Conservation (phyloP, 2,329 filamentous ascomycete species). For the Claviceps fusiformis region DNA sequence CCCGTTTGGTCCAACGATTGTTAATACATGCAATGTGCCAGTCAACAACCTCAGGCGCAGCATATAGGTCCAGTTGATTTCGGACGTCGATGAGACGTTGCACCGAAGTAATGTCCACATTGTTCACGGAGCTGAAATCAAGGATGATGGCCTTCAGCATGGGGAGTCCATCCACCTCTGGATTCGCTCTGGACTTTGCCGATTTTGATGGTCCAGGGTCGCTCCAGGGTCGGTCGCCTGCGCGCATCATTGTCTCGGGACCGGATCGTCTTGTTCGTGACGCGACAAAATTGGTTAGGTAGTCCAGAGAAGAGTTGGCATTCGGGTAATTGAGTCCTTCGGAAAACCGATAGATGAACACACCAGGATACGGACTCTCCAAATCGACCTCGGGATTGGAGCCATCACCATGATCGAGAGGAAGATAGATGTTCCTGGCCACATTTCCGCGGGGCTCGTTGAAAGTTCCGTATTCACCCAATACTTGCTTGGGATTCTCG, state of each 20-base stretch:
- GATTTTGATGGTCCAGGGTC: conserved; percentile 56
- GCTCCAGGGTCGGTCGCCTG: conserved; percentile 85
- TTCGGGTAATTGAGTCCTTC: conserved; percentile 97
- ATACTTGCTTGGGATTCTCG: conserved; percentile 33
- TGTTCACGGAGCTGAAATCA: conserved; percentile 88
- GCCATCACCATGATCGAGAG: conserved; percentile 75
- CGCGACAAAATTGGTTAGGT: conserved; percentile 56
- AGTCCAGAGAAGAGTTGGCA: conserved; percentile 75
- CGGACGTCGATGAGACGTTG: conserved; percentile 89
- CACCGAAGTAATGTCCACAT: conserved; percentile 83
- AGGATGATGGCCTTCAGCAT: conserved; percentile 80
- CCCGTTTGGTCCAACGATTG: conserved; percentile 84
- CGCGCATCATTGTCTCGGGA: conserved; percentile 46
- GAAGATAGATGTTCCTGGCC: conserved; percentile 70
- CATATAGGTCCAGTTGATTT: conserved; percentile 81
- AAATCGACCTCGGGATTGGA: conserved; percentile 74
- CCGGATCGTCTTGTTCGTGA: conserved; percentile 64
- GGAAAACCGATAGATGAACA: conserved; percentile 91
- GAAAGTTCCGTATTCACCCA: conserved; percentile 45
- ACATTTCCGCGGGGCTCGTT: conserved; percentile 31
- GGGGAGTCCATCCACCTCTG: conserved; percentile 34
- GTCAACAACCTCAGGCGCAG: conserved; percentile 67
- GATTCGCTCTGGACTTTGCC: conserved; percentile 27
- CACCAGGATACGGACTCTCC: conserved; percentile 72
- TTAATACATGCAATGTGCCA: conserved; percentile 95